Evolutionary conservation across 139 green algal genomes (phyloP), one percentile per base, ranked within the genome.

Genomic region (Trebouxia sp.): DNA sequence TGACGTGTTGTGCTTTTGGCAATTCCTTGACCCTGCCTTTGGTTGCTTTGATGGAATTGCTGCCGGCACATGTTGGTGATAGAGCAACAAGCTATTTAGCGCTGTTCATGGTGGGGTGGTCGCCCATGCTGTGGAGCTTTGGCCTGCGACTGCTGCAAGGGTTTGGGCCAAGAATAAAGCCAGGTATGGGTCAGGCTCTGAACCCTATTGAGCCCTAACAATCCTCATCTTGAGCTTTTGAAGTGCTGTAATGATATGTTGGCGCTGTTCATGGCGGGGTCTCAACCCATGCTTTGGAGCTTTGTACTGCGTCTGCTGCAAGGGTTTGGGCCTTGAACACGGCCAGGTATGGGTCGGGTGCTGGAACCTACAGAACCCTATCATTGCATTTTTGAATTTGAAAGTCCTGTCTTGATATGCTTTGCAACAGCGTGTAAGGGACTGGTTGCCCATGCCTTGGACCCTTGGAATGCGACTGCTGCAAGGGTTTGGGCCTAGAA

Each of bases 21-120:
- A 94, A 94, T 79, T 86, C 83, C n/a, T 82, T 94, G 70, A 93
- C 91, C 24, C 83, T 94, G 66, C 90, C 89, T 0, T 69, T 88
- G 39, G 78, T 93, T 15, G 92, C 91, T 65, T 69, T 94, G 6
- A 67, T 79, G 41, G 85, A 79, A 38, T 56, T 94, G 77, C 84
- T 94, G 24, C 82, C 79, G 0, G 62, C 26, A 0, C 78, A 69
- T 45, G 72, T 88, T 12, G 83, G 76, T 2, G 83, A 90, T 65
- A 66, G 78, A 14, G 83, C 83, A 17, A 83, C 72, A 1, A 84
- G 77, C 56, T 89, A 90, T 22, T 66, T 74, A 6, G 84, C 83
- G 0, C 81, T 91, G 4, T 90, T 86, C 74, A 82, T 88, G 55
- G 83, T 91, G 67, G 83, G 83, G 28, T 94, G 90, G 90, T 80